These are phyloP conservation scores for Trebouxia sp. DNA, from an alignment of 139 green algal species.

Conservation along the genomic window DNA sequence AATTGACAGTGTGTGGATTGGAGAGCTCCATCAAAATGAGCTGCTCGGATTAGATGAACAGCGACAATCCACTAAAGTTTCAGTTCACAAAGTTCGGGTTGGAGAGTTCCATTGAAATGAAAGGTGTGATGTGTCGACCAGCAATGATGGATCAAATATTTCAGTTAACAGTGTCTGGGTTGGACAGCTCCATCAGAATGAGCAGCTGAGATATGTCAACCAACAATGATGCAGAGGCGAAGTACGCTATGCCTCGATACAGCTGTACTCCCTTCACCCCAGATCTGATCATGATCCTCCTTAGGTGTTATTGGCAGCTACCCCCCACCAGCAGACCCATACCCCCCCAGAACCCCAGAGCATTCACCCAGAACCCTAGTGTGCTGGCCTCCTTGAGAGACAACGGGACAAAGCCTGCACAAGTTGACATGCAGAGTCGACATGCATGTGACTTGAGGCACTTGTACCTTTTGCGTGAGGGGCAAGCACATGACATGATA, in stretches of 20 bases:
- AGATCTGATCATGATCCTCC: neutral
- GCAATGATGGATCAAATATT: neutral
- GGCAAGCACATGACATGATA: no score
- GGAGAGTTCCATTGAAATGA: no score
- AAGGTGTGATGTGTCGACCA: no score
- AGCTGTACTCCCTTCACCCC: neutral
- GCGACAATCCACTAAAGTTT: no score
- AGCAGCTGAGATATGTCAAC: neutral
- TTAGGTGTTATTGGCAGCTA: conserved; percentile 3
- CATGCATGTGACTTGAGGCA: no score
- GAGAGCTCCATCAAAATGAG: neutral
- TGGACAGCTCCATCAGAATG: conserved; percentile 20
- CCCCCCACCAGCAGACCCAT: neutral
- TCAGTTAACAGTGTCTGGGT: neutral
- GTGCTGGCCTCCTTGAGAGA: neutral
- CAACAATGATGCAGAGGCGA: neutral
- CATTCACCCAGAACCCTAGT: neutral
- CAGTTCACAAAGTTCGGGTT: no score
- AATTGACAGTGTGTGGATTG: neutral
- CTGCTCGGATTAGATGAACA: neutral
- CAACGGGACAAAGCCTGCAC: neutral
- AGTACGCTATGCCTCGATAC: conserved; percentile 17
- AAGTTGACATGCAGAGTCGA: neutral
- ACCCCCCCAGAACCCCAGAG: neutral
- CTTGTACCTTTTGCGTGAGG: no score